Percentiles rank a stretch among this genome's conserved stretches.
Evolutionary conservation across 257 asterid genomes (phyloP).

Genomic region (Scutellaria baicalensis): DNA sequence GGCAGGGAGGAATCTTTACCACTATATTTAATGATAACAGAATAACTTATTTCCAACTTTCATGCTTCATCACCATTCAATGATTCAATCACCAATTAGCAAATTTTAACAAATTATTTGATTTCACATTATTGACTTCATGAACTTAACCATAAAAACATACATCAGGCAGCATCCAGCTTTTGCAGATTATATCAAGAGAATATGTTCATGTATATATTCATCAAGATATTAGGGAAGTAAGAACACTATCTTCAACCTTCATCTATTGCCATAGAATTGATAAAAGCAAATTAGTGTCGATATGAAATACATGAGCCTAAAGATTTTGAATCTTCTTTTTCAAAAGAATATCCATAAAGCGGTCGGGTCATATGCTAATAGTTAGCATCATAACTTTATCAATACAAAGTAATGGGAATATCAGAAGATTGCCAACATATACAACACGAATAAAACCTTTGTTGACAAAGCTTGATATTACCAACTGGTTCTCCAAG

Average conservation of each 20-base stretch:
- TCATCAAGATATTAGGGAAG: not conserved
- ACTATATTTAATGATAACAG: not conserved
- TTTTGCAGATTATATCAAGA: constrained; percentile 1
- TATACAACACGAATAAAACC: constrained; percentile 3
- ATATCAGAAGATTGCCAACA: constrained; percentile 8
- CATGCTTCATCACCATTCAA: not conserved
- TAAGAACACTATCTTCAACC: not conserved
- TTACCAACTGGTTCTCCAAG: constrained; percentile 69
- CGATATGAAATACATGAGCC: not conserved
- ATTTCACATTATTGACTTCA: not conserved
- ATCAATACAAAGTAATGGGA: not conserved
- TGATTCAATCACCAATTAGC: not conserved
- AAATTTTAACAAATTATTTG: not conserved
- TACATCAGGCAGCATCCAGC: not conserved
- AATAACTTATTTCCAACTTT: not conserved
- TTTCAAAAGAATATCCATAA: not conserved
- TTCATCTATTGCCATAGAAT: not conserved
- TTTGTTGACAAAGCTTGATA: constrained; percentile 19
- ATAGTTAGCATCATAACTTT: constrained; percentile 6
- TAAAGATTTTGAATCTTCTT: not conserved
- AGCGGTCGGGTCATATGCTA: not conserved
- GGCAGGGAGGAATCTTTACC: not conserved
- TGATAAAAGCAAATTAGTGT: not conserved
- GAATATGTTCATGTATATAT: not conserved
- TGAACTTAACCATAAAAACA: not conserved